A percentile compares a stretch with the other conserved stretches of the same genome.
phyloP scores from a whole-genome alignment of 805 yeast genomes.

The Cyberlindnera euphorbiiphila region DNA sequence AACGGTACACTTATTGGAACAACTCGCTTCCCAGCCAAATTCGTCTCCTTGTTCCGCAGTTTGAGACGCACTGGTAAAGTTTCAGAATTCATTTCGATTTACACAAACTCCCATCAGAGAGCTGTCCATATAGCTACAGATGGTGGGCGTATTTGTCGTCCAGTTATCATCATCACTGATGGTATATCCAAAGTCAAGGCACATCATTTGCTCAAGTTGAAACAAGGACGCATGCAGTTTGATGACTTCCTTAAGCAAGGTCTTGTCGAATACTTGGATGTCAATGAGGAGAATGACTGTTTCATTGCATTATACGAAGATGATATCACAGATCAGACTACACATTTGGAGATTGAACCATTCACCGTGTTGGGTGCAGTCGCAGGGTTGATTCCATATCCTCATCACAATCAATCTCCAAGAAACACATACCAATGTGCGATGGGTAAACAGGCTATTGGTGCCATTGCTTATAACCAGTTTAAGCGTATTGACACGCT shows the following conservation, averaged over 20 bases:
- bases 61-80: conserved; percentile 82
- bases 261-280: conserved; percentile 91
- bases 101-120: conserved; percentile 81
- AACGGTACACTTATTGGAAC: conserved; percentile 95
- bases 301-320: conserved; percentile 88
- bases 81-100: conserved; percentile 87
- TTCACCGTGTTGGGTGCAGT: conserved; percentile 91
- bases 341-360: conserved; percentile 95
- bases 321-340: conserved; percentile 48
- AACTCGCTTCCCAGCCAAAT: conserved; percentile 79
- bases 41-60: conserved; percentile 72
- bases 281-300: conserved; percentile 95
- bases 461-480: conserved; percentile 97
- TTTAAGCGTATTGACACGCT: conserved; percentile 93
- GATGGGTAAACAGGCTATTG: conserved; percentile 99
- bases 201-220: conserved; percentile 59
- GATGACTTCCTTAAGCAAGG: conserved; percentile 88
- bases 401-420: conserved; percentile 90
- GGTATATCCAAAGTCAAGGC: conserved; percentile 69
- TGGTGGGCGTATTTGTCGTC: conserved; percentile 98
- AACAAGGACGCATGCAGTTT: conserved; percentile 72
- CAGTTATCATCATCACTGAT: conserved; percentile 80
- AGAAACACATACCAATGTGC: conserved; percentile 93
- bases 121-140: conserved; percentile 98
- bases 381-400: conserved; percentile 88